These are phyloP conservation scores for Spiraea crenata DNA, from an alignment of 331 rosid species.

Conservation along the genomic window DNA sequence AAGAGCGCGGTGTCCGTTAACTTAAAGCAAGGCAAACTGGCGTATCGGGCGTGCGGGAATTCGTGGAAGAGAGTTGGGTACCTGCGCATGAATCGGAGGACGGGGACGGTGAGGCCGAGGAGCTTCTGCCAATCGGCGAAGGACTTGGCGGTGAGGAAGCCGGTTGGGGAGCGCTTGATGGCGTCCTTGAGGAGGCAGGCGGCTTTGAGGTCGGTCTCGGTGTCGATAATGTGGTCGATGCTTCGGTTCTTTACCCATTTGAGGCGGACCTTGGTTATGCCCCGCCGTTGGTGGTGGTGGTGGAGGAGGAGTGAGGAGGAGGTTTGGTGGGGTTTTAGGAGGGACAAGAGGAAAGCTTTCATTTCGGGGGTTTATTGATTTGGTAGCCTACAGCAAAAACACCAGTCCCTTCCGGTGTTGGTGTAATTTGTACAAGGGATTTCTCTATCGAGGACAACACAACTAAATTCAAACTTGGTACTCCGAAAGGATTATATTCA, in stretches of 20 bases:
- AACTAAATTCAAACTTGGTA: no score
- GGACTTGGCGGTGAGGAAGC: slow-evolving; percentile 70
- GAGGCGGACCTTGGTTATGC: slow-evolving; percentile 76
- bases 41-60: slow-evolving; percentile 83
- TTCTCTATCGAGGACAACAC: no score
- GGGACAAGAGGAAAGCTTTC: slow-evolving; percentile 5
- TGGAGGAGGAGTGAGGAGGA: slow-evolving; percentile 21
- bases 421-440: no score
- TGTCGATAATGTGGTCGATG: slow-evolving; percentile 84
- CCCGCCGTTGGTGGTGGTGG: slow-evolving; percentile 53
- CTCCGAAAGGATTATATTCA: no score
- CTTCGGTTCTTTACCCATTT: slow-evolving; percentile 90
- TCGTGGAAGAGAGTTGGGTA: slow-evolving; percentile 84
- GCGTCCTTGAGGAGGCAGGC: slow-evolving; percentile 83
- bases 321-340: slow-evolving; percentile 14
- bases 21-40: slow-evolving; percentile 63
- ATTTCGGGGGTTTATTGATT: slow-evolving; percentile 1
- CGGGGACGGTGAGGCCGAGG: slow-evolving; percentile 94
- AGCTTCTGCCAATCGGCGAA: slow-evolving; percentile 80
- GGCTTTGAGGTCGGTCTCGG: slow-evolving; percentile 84
- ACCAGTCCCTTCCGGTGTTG: no score
- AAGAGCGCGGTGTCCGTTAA: slow-evolving; percentile 62
- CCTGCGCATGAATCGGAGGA: slow-evolving; percentile 84
- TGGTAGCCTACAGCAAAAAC: no score
- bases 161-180: slow-evolving; percentile 74